Base-by-base conservation (phyloP, 805 yeast species). In the Myxozyma neglecta region DNA sequence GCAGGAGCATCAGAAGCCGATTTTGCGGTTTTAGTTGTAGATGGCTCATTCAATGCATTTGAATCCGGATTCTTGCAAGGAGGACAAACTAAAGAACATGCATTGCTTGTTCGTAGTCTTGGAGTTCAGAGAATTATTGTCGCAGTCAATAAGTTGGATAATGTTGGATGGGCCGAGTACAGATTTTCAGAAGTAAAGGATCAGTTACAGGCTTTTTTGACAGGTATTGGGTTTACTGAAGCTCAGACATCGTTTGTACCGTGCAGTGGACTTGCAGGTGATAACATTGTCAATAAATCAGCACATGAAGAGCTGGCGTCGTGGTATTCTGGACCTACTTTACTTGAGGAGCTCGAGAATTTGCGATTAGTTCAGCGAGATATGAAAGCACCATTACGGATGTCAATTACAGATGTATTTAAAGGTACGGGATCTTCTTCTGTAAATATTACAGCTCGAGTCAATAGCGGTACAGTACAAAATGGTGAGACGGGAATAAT, bases 61-160 rank as follows among this genome's bases (percentile, higher is more conserved):
- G 92, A 88, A 72, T 77, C 85, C 9, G 90, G 91, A 0, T 86
- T 86, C 67, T 73, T 77, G 16, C 77, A 81, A 64, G 84, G 83
- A 68, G 93, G 94, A 1, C 92, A 88, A 72, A 88, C 93, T 4
- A 87, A 83, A 68, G 96, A 89, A 71, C 96, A 89, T 70, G 83
- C 90, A 1, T 74, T 86, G 9, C 79, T 89, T 44, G 89, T 89
- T 3, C 80, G 84, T 60, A 83, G 81, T 63, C 72, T 89, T 54
- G 94, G 94, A 0, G 79, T 88, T n/a, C 81, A 80, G 35, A 76
- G 77, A 29, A 72, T 88, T 36, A 76, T 88, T 36, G 81, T 88
- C 16, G 88, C 83, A 0, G 79, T 89, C 18, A 89, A 89, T 74
- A 89, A 89, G 71, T 76, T 89, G 78, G 96, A 89, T 70, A 77